Evolutionary conservation across 2,329 filamentous ascomycete genomes (phyloP), one percentile per base, ranked within the genome.

Genomic region (Karstenula rhodostoma): DNA sequence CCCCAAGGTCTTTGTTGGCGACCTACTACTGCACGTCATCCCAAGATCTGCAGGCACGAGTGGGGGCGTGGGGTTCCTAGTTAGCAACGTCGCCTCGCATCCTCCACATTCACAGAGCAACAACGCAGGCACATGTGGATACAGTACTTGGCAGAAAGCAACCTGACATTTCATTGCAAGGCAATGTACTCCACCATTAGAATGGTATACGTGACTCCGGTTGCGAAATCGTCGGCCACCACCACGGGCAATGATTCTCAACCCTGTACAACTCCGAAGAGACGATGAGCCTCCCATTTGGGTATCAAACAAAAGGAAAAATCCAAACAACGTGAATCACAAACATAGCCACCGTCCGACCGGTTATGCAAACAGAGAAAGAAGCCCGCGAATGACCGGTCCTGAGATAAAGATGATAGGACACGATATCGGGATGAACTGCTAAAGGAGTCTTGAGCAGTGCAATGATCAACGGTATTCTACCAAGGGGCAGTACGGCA

Each of bases 371-470:
- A 44, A 52, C 40, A 35, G 5, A 19, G 15, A 17, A 32, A 27
- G 17, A 54, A 46, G 47, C 5, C 29, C 33, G 15, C 27, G 3
- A 15, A 32, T 23, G 37, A 19, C 13, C 29, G 10, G n/a, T 15
- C 23, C 9, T 42, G 19, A 43, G 13, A 23, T 40, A 40, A 10
- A 2, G 19, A 51, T 25, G 32, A 25, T 23, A 17, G 4, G 48
- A 40, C 48, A 37, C 13, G 32, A 52, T 27, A 12, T 40, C 10
- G 22, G 19, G 13, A 19, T 23, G 5, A 19, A 25, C 7, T 50
- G 55, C 55, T 57, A 15, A 50, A 49, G 46, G 55, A 50, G 46
- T 51, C 55, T 57, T 57, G 46, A 50, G 17, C 27, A 12, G 23
- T 40, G 23, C 33, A 23, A 4, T 15, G 13, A 43, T 7, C 47